These are phyloP conservation scores for Coniochaeta pulveracea DNA, from an alignment of 2,329 filamentous ascomycete species.

Conservation along the genomic window DNA sequence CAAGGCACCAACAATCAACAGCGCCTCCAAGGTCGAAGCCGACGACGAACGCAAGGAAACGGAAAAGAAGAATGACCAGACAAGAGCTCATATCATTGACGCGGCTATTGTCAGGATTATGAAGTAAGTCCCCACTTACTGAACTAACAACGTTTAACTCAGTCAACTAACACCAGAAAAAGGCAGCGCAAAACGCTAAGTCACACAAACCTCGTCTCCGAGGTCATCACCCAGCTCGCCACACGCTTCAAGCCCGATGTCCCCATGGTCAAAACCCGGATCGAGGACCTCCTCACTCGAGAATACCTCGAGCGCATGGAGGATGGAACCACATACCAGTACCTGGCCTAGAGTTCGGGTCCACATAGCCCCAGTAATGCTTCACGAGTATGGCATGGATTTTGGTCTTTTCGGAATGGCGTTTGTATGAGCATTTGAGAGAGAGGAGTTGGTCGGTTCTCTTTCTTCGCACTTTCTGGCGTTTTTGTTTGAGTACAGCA, in stretches of 20 bases:
- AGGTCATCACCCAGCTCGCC: constrained; percentile 59
- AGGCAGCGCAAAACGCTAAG: constrained; percentile 64
- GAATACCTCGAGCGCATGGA: constrained; percentile 72
- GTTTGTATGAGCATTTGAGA: no score
- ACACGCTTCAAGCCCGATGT: constrained; percentile 67
- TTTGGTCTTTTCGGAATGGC: no score
- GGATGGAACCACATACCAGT: constrained; percentile 56
- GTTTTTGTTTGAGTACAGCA: no score
- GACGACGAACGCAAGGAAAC: constrained; percentile 57
- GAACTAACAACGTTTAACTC: background rate
- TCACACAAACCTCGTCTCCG: constrained; percentile 58
- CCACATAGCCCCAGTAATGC: no score
- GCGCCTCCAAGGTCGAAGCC: constrained; percentile 76
- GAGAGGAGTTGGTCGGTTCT: constrained; percentile 4
- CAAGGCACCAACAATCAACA: constrained; percentile 76
- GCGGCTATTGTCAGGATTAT: constrained; percentile 72
- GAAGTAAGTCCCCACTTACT: constrained; percentile 49
- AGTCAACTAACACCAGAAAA: constrained; percentile 16
- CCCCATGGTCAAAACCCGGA: constrained; percentile 67
- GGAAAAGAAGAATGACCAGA: constrained; percentile 65
- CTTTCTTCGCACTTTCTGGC: no score
- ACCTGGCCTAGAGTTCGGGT: constrained; percentile 60
- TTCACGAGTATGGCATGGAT: no score
- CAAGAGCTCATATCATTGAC: constrained; percentile 59
- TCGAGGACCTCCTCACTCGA: constrained; percentile 64